Evolutionary conservation across 1,284 basidiomycete genomes (phyloP).

Genomic region (Filobasidium uniguttulatum): DNA sequence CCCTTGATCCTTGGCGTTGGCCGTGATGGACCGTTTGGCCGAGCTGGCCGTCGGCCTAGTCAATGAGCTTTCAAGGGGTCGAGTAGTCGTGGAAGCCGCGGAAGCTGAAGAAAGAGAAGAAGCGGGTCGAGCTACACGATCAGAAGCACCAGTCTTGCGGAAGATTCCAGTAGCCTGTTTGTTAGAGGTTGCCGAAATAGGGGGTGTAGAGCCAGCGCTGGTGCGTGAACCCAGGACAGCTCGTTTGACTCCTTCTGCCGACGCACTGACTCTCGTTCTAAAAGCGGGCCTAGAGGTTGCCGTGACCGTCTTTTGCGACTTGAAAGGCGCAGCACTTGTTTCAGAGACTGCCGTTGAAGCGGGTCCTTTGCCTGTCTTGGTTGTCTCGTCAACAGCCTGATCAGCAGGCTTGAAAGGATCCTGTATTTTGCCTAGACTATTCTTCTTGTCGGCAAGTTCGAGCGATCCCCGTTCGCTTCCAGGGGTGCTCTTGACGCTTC

Average conservation of each 20-base stretch:
- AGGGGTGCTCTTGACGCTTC: neutral
- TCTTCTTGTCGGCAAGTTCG: neutral
- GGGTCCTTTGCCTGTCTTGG: too few relatives aligned
- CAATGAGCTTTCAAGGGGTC: neutral
- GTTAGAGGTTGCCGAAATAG: too few relatives aligned
- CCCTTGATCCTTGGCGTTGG: neutral
- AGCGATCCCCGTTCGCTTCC: neutral
- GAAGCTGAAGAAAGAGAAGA: neutral
- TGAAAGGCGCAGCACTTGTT: too few relatives aligned
- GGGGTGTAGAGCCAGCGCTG: neutral
- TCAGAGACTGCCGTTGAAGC: too few relatives aligned
- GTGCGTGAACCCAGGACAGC: neutral
- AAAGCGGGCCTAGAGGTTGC: conserved; percentile 1
- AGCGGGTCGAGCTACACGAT: neutral
- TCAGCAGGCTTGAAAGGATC: too few relatives aligned
- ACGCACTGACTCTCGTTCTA: conserved; percentile 1
- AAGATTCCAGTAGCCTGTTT: too few relatives aligned
- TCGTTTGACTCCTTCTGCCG: conserved; percentile 1
- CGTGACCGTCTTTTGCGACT: too few relatives aligned
- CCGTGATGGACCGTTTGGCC: neutral
- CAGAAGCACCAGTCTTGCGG: too few relatives aligned
- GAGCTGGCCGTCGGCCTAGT: neutral
- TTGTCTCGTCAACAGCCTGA: too few relatives aligned
- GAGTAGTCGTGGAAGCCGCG: neutral
- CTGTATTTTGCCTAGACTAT: neutral